phyloP scores from a whole-genome alignment of 129 eudicot genomes.

The Arctium lappa region DNA sequence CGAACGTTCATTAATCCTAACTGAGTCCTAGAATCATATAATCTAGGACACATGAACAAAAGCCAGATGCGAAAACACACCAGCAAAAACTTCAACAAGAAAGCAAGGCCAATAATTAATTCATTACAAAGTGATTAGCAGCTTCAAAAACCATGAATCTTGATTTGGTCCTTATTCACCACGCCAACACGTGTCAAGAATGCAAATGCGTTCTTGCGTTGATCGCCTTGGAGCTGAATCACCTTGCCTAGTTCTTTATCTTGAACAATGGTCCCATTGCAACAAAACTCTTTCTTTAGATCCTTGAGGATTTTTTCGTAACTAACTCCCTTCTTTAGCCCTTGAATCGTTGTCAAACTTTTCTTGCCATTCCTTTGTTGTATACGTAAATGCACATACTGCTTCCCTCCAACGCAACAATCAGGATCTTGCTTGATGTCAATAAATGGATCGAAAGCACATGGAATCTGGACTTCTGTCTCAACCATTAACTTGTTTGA shows the following conservation, averaged over 20 bases:
- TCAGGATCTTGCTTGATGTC: conserved; percentile 46
- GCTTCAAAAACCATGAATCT: conserved; percentile 77
- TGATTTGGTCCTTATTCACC: conserved; percentile 68
- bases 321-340: conserved; percentile 65
- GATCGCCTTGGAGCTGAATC: conserved; percentile 89
- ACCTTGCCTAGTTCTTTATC: conserved; percentile 83
- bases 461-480: conserved; percentile 46
- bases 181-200: conserved; percentile 52
- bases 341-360: conserved; percentile 84
- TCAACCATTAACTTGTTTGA: conserved; percentile 69
- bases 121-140: neutral
- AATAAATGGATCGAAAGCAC: conserved; percentile 70
- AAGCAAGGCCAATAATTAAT: neutral
- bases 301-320: conserved; percentile 78
- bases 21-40: neutral
- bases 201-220: conserved; percentile 66
- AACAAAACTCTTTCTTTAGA: conserved; percentile 65
- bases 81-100: neutral
- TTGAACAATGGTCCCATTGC: conserved; percentile 79
- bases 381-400: conserved; percentile 79
- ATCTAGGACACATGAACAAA: neutral
- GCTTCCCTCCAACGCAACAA: conserved; percentile 56
- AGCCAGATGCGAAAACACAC: neutral
- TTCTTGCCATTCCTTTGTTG: conserved; percentile 90
- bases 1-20: neutral